Evolutionary conservation across 164 flowering plant genomes (phyloP), one percentile per base, ranked within the genome.

Genomic region (Pachysandra terminalis): DNA sequence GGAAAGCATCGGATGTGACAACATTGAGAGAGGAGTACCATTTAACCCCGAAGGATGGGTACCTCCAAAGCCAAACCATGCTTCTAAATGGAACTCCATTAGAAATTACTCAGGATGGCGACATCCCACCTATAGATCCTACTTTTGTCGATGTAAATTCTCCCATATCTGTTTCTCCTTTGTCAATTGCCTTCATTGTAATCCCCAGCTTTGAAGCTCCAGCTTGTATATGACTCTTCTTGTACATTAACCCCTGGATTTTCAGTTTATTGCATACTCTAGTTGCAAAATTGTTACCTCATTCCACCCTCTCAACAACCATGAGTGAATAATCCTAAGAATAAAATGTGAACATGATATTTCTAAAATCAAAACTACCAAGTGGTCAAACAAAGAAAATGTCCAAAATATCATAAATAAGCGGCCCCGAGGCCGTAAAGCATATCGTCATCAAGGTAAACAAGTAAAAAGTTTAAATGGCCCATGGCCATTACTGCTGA

Each of bases 141-240:
- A 72, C 76, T 17, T 74, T 53, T 52, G 54, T 63, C 0, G 52
- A 74, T 15, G 73, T 69, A 40, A 64, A 70, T 14, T 76, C 83
- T 58, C 85, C 85, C 0, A 56, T 88, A 56, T 51, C 64, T 5
- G 48, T 89, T 53, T 52, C 66, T 62, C 79, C 92, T 45, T 72
- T 75, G 66, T 89, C 95, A 58, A 83, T 89, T 22, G 83, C 87
- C 40, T 87, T 89, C 62, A 58, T 87, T 23, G 82, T 66, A 0
- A 67, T 82, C 17, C 90, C 91, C n/a, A 71, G 81, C 72, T 81
- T 85, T 64, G 76, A 73, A 61, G 81, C 86, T 52, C 82, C 83
- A 0, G 87, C 81, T 32, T 87, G 90, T 64, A 60, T 14, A 12
- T 70, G 67, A 74, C 51, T 37, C 51, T 28, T 63, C 51, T 45